A percentile compares a stretch with the other conserved stretches of the same genome.
Evolutionary conservation across 495 filamentous ascomycete genomes (phyloP).

Genomic region (Aspergillus haitiensis): DNA sequence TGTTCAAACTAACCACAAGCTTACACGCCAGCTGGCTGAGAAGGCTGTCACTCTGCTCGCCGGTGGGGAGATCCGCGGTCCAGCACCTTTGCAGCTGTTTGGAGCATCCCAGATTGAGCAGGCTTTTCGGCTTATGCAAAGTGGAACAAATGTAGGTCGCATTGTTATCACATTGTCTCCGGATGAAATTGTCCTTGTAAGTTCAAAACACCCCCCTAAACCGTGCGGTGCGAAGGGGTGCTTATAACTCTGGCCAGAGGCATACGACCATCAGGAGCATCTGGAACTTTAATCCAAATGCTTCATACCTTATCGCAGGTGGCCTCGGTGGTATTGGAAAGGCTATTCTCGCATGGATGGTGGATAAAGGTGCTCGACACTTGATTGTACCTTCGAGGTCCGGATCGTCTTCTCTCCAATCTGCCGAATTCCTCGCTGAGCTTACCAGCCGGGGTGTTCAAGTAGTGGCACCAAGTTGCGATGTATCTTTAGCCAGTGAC

Average conservation of each 20-base stretch:
- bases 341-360: constrained; percentile 30
- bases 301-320: constrained; percentile 38
- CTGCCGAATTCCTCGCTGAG: constrained; percentile 17
- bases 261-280: neutral
- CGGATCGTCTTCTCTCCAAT: constrained; percentile 7
- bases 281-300: constrained; percentile 15
- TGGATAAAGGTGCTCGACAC: constrained; percentile 28
- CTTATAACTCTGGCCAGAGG: no score
- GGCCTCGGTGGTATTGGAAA: constrained; percentile 37
- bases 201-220: no score
- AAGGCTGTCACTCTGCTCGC: neutral
- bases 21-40: neutral
- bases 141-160: neutral
- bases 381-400: constrained; percentile 31
- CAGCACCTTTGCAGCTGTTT: no score
- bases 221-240: no score
- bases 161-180: neutral
- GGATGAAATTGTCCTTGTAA: no score
- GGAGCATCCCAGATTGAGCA: no score
- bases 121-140: neutral
- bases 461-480: constrained; percentile 38
- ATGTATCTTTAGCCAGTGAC: constrained; percentile 29
- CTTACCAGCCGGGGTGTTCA: constrained; percentile 20
- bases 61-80: neutral
- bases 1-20: neutral